Percentiles rank a stretch among this genome's conserved stretches.
phyloP scores from a whole-genome alignment of 352 stramenopile species.

The Aphanomyces astaci region DNA sequence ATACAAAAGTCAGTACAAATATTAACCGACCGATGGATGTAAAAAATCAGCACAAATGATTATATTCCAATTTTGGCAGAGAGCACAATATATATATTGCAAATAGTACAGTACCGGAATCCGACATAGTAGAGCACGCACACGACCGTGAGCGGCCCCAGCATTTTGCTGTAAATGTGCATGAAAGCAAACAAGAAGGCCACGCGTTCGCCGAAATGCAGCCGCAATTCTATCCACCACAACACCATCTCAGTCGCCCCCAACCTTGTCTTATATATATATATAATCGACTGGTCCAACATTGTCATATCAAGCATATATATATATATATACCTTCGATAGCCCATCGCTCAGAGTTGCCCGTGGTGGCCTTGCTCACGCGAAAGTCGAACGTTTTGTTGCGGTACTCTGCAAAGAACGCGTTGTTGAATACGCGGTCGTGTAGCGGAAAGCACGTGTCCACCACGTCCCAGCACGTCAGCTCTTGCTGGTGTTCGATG shows the following conservation, averaged over 20 bases:
- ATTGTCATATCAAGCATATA: background rate
- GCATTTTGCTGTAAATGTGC: conserved; percentile 84
- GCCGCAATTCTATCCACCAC: conserved; percentile 41
- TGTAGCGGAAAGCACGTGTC: conserved; percentile 79
- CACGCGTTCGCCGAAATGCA: conserved; percentile 82
- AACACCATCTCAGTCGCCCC: too few species aligned
- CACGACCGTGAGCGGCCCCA: conserved; percentile 57
- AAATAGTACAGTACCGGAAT: conserved; percentile 46
- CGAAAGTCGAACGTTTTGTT: conserved; percentile 72
- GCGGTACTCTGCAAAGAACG: conserved; percentile 82
- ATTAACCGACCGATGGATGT: too few species aligned
- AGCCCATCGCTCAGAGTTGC: conserved; percentile 77
- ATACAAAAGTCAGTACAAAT: too few species aligned
- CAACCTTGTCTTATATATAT: too few species aligned
- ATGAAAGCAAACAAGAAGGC: conserved; percentile 86
- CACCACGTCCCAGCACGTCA: conserved; percentile 68
- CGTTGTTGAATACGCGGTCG: conserved; percentile 78
- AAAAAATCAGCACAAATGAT: too few species aligned
- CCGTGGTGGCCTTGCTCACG: conserved; percentile 53
- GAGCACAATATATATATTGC: too few species aligned
- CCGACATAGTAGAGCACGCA: conserved; percentile 67
- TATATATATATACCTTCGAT: conserved; percentile 36
- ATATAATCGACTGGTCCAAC: background rate
- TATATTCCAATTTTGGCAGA: too few species aligned
- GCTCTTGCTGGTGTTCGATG: conserved; percentile 72